These are phyloP conservation scores for Carex myosuroides DNA, from an alignment of 176 grass and related monocot species.

Conservation along the genomic window DNA sequence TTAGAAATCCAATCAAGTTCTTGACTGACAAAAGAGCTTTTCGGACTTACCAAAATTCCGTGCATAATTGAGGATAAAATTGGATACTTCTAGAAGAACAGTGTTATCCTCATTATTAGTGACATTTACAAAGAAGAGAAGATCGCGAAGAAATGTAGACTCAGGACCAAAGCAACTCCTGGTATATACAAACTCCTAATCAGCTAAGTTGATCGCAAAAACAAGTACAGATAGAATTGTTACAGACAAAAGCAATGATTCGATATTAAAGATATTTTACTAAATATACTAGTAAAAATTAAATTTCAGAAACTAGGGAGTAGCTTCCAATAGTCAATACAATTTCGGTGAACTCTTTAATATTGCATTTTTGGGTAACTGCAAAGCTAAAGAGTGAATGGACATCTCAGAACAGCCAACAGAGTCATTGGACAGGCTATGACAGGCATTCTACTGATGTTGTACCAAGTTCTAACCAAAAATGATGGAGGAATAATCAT, in stretches of 20 bases:
- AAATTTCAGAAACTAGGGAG: neutral
- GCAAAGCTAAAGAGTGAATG: neutral
- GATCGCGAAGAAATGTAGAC: constrained; percentile 84
- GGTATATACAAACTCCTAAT: constrained; percentile 36
- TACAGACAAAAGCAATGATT: neutral
- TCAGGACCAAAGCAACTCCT: constrained; percentile 58
- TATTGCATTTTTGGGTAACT: neutral
- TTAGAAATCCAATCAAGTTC: neutral
- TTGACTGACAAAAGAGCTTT: neutral
- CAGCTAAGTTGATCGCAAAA: constrained; percentile 18
- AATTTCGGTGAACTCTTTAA: neutral
- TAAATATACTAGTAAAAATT: neutral
- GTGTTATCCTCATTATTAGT: constrained; percentile 56
- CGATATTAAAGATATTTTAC: neutral
- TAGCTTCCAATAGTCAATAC: neutral
- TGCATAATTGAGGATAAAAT: constrained; percentile 64
- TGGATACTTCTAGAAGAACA: constrained; percentile 62
- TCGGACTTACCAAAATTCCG: constrained; percentile 37
- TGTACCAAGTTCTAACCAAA: neutral
- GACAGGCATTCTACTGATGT: neutral
- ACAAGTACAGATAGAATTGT: constrained; percentile 14
- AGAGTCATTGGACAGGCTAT: neutral
- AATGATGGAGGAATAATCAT: neutral
- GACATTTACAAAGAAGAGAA: constrained; percentile 90
- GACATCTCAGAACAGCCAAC: neutral